Percentiles rank a stretch among this genome's conserved stretches.
Conservation (phyloP, 2,329 filamentous ascomycete species). For the Alternaria triticimaculans region DNA sequence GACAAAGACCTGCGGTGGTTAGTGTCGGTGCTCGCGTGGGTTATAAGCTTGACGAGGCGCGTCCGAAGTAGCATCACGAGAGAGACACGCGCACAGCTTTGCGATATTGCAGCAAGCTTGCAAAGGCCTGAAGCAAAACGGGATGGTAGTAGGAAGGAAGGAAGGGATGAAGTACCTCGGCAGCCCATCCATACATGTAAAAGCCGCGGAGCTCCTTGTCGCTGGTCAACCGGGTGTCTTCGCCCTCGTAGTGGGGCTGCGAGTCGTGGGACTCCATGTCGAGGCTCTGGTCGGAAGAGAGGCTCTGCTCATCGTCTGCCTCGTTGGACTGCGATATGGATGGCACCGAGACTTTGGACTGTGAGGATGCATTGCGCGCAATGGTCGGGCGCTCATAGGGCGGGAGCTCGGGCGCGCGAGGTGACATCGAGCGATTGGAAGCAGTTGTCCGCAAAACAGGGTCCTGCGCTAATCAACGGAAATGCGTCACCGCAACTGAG, state of each 20-base stretch:
- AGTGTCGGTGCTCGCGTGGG: constrained; percentile 4
- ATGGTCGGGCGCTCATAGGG: constrained; percentile 33
- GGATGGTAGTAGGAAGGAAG: background rate
- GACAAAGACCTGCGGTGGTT: constrained; percentile 71
- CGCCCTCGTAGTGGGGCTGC: constrained; percentile 71
- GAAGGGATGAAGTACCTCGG: constrained; percentile 62
- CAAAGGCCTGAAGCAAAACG: background rate
- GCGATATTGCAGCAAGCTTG: background rate
- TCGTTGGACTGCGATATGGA: constrained; percentile 50
- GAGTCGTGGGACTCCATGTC: constrained; percentile 44
- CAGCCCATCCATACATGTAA: constrained; percentile 96
- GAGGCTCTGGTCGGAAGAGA: constrained; percentile 39
- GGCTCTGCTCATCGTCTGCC: constrained; percentile 53
- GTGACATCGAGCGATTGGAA: constrained; percentile 32
- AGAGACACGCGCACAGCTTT: background rate
- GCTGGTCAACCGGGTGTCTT: constrained; percentile 89
- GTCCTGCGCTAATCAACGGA: constrained; percentile 34
- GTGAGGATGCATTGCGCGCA: constrained; percentile 39
- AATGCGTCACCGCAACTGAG: constrained; percentile 31
- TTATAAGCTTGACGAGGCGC: background rate
- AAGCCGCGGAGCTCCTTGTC: constrained; percentile 87
- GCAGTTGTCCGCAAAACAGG: constrained; percentile 9
- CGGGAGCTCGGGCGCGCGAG: constrained; percentile 32
- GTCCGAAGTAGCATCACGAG: background rate
- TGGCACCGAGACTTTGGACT: constrained; percentile 45